Percentiles rank a stretch among this genome's conserved stretches.
Evolutionary conservation across 139 green algal genomes (phyloP).

Genomic region (Haematococcus sp.): DNA sequence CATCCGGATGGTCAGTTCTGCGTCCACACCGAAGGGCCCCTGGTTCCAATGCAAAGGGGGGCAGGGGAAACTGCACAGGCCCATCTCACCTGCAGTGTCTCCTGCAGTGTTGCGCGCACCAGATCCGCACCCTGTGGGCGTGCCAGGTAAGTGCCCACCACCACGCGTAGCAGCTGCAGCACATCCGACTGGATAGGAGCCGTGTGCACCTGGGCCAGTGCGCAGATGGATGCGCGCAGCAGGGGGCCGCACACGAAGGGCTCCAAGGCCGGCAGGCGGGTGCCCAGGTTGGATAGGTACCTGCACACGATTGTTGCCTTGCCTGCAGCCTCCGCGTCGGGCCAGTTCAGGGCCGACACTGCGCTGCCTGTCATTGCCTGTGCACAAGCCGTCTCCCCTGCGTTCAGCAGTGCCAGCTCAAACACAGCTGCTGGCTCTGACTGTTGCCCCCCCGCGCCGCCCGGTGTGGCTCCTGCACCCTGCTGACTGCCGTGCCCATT

Average conservation of each 20-base stretch:
- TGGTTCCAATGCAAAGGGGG: not conserved
- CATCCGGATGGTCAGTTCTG: no score
- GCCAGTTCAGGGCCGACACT: conserved; percentile 66
- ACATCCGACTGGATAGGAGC: conserved; percentile 53
- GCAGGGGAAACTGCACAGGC: not conserved
- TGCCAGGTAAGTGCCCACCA: conserved; percentile 34
- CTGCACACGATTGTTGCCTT: conserved; percentile 54
- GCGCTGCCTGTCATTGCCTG: conserved; percentile 46
- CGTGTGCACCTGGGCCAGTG: conserved; percentile 20
- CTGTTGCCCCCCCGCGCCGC: not conserved
- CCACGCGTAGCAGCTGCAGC: conserved; percentile 55
- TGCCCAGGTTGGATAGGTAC: conserved; percentile 31
- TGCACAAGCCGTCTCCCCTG: conserved; percentile 15
- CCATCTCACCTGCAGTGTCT: conserved; percentile 12
- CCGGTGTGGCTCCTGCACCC: not conserved
- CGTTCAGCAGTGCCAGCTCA: conserved; percentile 51
- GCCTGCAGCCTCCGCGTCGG: conserved; percentile 55
- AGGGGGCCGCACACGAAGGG: conserved; percentile 31
- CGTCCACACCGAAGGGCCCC: conserved; percentile 12
- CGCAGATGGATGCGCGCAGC: conserved; percentile 20
- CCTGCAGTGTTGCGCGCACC: conserved; percentile 5
- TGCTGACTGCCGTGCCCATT: not conserved
- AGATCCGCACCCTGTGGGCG: not conserved
- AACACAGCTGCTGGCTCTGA: conserved; percentile 30
- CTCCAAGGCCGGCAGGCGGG: conserved; percentile 36